A percentile compares a stretch with the other conserved stretches of the same genome.
phyloP scores from a whole-genome alignment of 306 rosid species.

The Herpetospermum pedunculosum region DNA sequence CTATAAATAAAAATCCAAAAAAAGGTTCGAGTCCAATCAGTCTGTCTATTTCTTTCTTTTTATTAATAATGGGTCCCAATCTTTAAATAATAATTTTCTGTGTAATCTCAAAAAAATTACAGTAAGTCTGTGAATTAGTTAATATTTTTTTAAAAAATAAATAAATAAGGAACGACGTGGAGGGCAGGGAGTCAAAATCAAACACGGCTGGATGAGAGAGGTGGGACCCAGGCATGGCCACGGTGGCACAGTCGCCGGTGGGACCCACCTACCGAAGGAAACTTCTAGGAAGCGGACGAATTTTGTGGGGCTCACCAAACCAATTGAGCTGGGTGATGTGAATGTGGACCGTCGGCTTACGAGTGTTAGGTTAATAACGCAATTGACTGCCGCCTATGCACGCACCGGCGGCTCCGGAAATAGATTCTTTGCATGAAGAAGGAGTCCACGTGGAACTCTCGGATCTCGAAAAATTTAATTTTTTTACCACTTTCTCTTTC shows the following conservation, averaged over 20 bases:
- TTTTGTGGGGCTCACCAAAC: not conserved
- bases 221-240: not conserved
- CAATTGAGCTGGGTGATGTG: not conserved
- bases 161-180: too few relatives aligned
- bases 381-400: not conserved
- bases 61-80: not conserved
- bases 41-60: not conserved
- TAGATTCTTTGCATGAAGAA: constrained; percentile 2
- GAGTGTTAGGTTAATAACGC: not conserved
- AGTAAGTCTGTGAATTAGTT: not conserved
- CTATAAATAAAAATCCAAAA: not conserved
- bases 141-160: too few relatives aligned
- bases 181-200: constrained; percentile 14
- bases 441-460: too few relatives aligned
- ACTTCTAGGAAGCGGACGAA: not conserved
- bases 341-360: constrained; percentile 1
- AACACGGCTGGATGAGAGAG: constrained; percentile 1
- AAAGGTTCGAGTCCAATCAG: not conserved
- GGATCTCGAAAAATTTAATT: too few relatives aligned
- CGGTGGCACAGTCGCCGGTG: not conserved
- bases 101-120: not conserved
- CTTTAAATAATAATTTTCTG: not conserved
- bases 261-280: not conserved
- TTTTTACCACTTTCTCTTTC: too few relatives aligned
- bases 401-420: constrained; percentile 3